Conservation (phyloP, 2,329 filamentous ascomycete genomes). For the Clonostachys sp. region DNA sequence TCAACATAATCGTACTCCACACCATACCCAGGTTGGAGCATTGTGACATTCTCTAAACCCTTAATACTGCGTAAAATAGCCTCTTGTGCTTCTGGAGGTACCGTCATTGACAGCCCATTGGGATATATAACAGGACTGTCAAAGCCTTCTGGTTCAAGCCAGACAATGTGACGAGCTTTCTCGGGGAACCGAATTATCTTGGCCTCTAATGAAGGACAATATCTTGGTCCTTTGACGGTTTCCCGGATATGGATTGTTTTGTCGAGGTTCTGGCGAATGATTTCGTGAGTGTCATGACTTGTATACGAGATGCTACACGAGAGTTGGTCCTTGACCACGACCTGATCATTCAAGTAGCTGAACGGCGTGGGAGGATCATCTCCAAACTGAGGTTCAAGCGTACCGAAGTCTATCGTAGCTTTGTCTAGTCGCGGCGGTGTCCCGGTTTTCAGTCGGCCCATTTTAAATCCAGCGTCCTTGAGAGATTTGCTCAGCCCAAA, state of each 20-base stretch:
- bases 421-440: constrained; percentile 85
- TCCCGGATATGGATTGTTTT: constrained; percentile 96
- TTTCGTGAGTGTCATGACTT: constrained; percentile 74
- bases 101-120: constrained; percentile 95
- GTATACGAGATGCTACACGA: constrained; percentile 86
- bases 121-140: constrained; percentile 88
- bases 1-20: constrained; percentile 99
- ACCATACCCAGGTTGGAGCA: constrained; percentile 94
- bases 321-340: constrained; percentile 77
- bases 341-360: constrained; percentile 78
- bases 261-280: constrained; percentile 86
- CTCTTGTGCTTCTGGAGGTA: constrained; percentile 83
- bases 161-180: constrained; percentile 81
- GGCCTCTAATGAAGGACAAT: constrained; percentile 92
- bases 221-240: constrained; percentile 87
- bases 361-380: constrained; percentile 87
- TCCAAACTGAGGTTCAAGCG: constrained; percentile 69
- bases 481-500: constrained; percentile 90
- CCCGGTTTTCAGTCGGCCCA: constrained; percentile 91
- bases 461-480: constrained; percentile 78
- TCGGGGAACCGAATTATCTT: constrained; percentile 87
- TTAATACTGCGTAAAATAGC: constrained; percentile 78
- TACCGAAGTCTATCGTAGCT: constrained; percentile 73
- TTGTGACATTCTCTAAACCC: constrained; percentile 83
- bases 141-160: constrained; percentile 96